These are phyloP conservation scores for Aspergillus bertholletiae DNA, from an alignment of 495 filamentous ascomycete genomes.

Conservation along the genomic window DNA sequence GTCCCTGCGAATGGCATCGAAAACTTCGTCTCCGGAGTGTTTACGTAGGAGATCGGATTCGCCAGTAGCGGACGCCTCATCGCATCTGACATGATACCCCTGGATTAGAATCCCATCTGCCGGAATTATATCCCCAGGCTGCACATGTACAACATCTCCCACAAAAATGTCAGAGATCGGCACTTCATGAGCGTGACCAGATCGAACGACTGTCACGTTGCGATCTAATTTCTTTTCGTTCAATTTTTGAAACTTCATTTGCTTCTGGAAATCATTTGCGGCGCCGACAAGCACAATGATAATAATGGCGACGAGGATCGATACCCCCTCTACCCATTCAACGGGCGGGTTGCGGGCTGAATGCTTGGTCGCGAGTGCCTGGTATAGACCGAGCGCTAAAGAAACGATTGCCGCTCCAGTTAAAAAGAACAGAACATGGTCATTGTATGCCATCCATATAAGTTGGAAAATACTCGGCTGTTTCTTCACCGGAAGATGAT, in stretches of 20 bases:
- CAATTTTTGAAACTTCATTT: slow-evolving; percentile 55
- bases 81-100: slow-evolving; percentile 61
- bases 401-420: slow-evolving; percentile 69
- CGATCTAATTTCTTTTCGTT: slow-evolving; percentile 59
- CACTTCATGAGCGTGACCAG: slow-evolving; percentile 61
- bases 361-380: slow-evolving; percentile 35
- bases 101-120: slow-evolving; percentile 66
- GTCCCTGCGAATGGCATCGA: slow-evolving; percentile 31
- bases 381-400: slow-evolving; percentile 61
- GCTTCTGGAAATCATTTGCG: slow-evolving; percentile 63
- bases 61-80: slow-evolving; percentile 68
- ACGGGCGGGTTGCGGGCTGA: slow-evolving; percentile 37
- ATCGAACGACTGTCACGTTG: slow-evolving; percentile 61
- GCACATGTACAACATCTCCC: slow-evolving; percentile 71
- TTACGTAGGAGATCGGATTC: slow-evolving; percentile 64
- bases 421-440: slow-evolving; percentile 67
- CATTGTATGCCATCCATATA: slow-evolving; percentile 68
- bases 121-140: slow-evolving; percentile 73
- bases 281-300: slow-evolving; percentile 61
- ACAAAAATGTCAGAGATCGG: slow-evolving; percentile 69
- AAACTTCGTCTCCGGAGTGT: slow-evolving; percentile 57
- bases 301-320: slow-evolving; percentile 63
- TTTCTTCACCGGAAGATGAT: neutral
- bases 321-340: slow-evolving; percentile 67
- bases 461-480: slow-evolving; percentile 19